These are phyloP conservation scores for Aspergillus fumigatus DNA, from an alignment of 2,329 filamentous ascomycete genomes.

Conservation along the genomic window DNA sequence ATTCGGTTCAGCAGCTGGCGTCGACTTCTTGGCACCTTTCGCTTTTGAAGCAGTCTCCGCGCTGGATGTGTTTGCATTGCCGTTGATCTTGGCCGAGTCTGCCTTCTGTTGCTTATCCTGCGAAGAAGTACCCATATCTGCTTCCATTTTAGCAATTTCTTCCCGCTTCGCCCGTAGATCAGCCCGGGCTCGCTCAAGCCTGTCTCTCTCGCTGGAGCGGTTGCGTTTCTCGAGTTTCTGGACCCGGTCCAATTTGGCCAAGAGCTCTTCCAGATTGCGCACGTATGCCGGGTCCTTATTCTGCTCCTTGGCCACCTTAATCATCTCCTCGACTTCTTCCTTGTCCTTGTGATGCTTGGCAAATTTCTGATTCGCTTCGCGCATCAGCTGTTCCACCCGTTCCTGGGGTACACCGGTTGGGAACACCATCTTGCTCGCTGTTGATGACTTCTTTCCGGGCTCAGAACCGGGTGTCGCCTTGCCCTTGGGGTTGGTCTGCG, in stretches of 20 bases:
- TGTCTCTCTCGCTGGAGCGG: background rate
- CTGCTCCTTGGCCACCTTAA: constrained; percentile 6
- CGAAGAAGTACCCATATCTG: constrained; percentile 1
- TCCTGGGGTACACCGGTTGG: constrained; percentile 11
- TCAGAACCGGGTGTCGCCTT: background rate
- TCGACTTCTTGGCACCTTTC: background rate
- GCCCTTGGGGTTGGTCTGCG: constrained; percentile 1
- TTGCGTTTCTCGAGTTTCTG: background rate
- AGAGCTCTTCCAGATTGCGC: background rate
- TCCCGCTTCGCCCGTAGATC: constrained; percentile 3
- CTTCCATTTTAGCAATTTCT: constrained; percentile 10
- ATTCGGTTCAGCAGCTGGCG: background rate
- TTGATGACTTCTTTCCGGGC: background rate
- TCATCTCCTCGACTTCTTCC: constrained; percentile 7
- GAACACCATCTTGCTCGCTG: constrained; percentile 9
- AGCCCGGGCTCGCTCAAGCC: background rate
- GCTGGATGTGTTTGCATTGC: background rate
- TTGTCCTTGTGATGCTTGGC: constrained; percentile 7
- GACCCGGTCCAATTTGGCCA: background rate
- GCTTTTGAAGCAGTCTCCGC: background rate
- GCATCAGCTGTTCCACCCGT: constrained; percentile 4
- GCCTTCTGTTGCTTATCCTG: constrained; percentile 1
- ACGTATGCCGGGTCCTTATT: constrained; percentile 3
- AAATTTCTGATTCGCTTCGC: constrained; percentile 11
- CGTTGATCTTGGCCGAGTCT: background rate